Percentiles rank a stretch among this genome's conserved stretches.
Conservation (phyloP, 225 moss, liverwort and hornwort genomes). For the Bryoerythrophyllum caledonicum region DNA sequence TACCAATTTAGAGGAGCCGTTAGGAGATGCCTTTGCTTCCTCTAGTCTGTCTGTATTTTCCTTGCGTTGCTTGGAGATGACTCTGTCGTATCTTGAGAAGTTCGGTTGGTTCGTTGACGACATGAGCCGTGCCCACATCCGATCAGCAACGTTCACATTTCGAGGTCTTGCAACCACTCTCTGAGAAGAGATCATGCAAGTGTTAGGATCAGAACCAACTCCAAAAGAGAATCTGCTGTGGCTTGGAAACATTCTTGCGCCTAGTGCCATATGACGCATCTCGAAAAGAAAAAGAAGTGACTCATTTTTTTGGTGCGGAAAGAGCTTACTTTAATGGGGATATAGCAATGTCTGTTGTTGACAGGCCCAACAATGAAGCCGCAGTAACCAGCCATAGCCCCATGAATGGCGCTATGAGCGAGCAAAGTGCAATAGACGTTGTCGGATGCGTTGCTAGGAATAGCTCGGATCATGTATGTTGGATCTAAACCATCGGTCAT, state of each 20-base stretch:
- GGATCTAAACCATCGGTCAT: conserved; percentile 55
- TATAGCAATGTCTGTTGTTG: conserved; percentile 65
- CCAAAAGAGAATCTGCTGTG: conserved; percentile 4
- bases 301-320: background rate
- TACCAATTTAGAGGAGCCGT: conserved; percentile 36
- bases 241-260: background rate
- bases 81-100: conserved; percentile 39
- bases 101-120: conserved; percentile 61
- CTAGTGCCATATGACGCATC: conserved; percentile 1
- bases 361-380: conserved; percentile 70
- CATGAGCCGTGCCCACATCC: conserved; percentile 67
- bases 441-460: conserved; percentile 74
- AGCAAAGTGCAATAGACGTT: conserved; percentile 80
- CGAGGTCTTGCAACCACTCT: conserved; percentile 45
- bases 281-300: background rate
- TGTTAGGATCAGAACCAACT: conserved; percentile 18
- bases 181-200: conserved; percentile 27
- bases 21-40: conserved; percentile 23
- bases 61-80: conserved; percentile 37
- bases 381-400: conserved; percentile 78
- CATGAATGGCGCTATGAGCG: conserved; percentile 78
- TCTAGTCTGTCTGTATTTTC: conserved; percentile 32
- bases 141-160: conserved; percentile 50
- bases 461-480: conserved; percentile 77
- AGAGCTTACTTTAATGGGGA: conserved; percentile 49